Evolutionary conservation across 805 yeast genomes (phyloP), one percentile per base, ranked within the genome.

Genomic region (Teunomyces panamensis): DNA sequence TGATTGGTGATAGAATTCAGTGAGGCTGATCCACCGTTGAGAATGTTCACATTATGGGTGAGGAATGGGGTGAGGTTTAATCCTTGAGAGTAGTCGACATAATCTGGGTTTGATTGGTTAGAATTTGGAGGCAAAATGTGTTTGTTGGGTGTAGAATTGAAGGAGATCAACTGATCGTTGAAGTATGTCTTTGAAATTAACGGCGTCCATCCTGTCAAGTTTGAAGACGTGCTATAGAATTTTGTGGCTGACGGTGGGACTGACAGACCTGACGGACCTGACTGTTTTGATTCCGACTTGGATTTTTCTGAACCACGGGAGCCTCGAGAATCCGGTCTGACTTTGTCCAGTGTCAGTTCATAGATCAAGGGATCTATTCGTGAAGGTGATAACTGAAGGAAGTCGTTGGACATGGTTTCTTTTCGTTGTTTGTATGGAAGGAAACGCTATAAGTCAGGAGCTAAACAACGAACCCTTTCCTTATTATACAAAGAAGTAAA

Each of bases 181-280:
- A 52, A 62, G 46, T 68, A 55, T 5, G 75, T 70, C 36, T 70
- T 68, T 2, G 70, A 61, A 5, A 72, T 68, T 20, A 71, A 53
- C 16, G 78, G 78, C 7, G 78, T 72, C 77, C 77, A 73, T 2
- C 75, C 75, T 4, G 73, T 56, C 33, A 60, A 36, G 33, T 39
- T 44, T 20, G 47, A 27, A 20, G 50, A 39, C 9, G 54, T 43
- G 33, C 50, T 51, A 44, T 52, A 53, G 29, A 52, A 47, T 44
- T 61, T 61, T 11, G 58, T 51, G 5, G 61, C 63, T 9, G 66
- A 62, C 0, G 62, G 54, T 9, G 62, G 61, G 8, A 51, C 44
- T n/a, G 55, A 34, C 9, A n/a, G 43, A n/a, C 32, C 20, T 27
- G 29, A 34, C 9, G 17, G 43, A n/a, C 32, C 20, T 27, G 29